A percentile compares a stretch with the other conserved stretches of the same genome.
phyloP scores from a whole-genome alignment of 441 rosid species.

The Geranium incanum region DNA sequence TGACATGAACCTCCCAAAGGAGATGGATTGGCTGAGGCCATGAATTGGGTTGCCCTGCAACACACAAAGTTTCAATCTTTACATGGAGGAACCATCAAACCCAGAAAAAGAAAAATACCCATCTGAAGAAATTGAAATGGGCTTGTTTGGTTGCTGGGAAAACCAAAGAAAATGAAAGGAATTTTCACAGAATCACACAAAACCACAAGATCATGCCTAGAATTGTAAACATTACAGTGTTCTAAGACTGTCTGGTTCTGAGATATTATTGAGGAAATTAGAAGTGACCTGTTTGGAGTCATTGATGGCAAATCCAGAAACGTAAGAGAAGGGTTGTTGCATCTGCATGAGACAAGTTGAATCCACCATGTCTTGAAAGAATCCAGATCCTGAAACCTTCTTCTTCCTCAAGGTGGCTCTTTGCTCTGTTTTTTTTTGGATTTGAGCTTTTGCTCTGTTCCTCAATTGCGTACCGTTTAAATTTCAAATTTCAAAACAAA shows the following conservation, averaged over 20 bases:
- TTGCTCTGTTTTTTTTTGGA: neutral
- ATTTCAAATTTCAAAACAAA: neutral
- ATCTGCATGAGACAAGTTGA: conserved; percentile 6
- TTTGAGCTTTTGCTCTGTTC: conserved; percentile 1
- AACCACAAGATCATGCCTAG: no score
- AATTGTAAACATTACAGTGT: neutral
- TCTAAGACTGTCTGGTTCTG: no score
- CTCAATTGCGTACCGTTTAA: neutral
- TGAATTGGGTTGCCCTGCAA: conserved; percentile 43
- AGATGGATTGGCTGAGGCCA: conserved; percentile 48
- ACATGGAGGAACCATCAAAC: neutral
- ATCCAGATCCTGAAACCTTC: neutral
- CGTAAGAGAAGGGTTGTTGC: neutral
- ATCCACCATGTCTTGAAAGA: neutral
- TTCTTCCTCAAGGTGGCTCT: neutral
- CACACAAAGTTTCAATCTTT: neutral
- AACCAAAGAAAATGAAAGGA: no score
- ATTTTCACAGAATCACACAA: neutral
- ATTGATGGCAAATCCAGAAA: neutral
- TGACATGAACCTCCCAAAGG: conserved; percentile 59
- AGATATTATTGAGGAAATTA: neutral
- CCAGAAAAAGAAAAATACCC: neutral
- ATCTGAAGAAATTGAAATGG: neutral
- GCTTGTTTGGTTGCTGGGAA: neutral
- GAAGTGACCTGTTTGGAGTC: neutral